These are phyloP conservation scores for Ogataea paradorogensis DNA, from an alignment of 805 yeast genomes.

Conservation along the genomic window DNA sequence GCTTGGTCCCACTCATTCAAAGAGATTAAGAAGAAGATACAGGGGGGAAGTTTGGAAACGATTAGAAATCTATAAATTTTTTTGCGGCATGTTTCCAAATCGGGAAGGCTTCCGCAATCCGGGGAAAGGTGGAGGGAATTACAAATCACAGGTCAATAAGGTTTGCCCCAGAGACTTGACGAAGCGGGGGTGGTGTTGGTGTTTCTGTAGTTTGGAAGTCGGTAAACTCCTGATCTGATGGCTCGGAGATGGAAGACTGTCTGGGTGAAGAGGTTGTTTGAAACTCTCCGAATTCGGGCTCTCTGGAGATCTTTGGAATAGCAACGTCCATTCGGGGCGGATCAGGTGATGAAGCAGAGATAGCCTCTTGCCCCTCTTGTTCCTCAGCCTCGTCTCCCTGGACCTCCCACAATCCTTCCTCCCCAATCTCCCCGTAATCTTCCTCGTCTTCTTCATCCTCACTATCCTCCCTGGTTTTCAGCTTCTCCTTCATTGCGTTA, in stretches of 20 bases:
- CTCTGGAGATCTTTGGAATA: background rate
- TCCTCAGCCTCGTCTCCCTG: slow-evolving; percentile 1
- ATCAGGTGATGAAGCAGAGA: no score
- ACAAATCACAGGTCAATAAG: slow-evolving; percentile 4
- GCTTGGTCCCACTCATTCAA: background rate
- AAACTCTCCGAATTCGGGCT: slow-evolving; percentile 1
- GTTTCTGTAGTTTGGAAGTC: no score
- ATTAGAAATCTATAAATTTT: slow-evolving; percentile 6
- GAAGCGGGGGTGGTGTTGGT: no score
- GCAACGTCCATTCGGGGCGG: no score
- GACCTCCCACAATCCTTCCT: slow-evolving; percentile 4
- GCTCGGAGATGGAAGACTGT: background rate
- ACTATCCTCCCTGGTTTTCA: slow-evolving; percentile 8
- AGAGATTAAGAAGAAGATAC: background rate
- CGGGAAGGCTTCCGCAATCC: slow-evolving; percentile 5
- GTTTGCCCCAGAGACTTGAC: background rate
- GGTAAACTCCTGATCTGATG: no score
- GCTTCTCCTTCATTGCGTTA: slow-evolving; percentile 7
- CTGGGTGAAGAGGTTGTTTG: slow-evolving; percentile 1
- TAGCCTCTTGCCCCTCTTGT: background rate
- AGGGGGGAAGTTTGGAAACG: background rate
- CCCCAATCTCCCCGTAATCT: slow-evolving; percentile 17
- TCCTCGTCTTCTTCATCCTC: slow-evolving; percentile 12
- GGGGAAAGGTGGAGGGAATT: slow-evolving; percentile 4
- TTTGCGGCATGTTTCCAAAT: slow-evolving; percentile 9